A percentile compares a stretch with the other conserved stretches of the same genome.
phyloP scores from a whole-genome alignment of 495 filamentous ascomycete species.

The Xylaria intraflava region DNA sequence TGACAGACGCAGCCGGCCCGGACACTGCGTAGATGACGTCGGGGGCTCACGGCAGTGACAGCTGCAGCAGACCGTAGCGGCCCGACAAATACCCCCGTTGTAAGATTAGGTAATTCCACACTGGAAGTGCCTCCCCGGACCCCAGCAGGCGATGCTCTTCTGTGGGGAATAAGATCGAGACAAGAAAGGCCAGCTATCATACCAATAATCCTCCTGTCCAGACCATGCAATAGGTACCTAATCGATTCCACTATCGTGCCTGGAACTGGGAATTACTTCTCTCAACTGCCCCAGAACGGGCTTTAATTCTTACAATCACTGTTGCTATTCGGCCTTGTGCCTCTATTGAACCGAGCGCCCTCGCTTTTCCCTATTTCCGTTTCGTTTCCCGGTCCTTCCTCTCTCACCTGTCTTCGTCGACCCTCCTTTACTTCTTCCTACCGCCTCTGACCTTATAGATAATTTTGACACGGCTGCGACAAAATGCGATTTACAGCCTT shows the following conservation, averaged over 20 bases:
- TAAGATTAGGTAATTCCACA: too few species aligned
- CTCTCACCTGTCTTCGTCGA: not conserved
- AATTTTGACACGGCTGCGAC: not conserved
- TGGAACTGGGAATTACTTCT: slow-evolving; percentile 9
- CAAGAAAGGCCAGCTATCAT: slow-evolving; percentile 31
- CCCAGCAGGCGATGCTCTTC: too few species aligned
- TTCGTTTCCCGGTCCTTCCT: slow-evolving; percentile 5
- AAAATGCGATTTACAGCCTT: slow-evolving; percentile 46
- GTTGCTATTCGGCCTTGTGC: slow-evolving; percentile 10
- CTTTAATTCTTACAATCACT: not conserved
- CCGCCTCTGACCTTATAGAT: slow-evolving; percentile 4
- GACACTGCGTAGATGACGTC: too few species aligned
- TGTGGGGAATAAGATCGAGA: slow-evolving; percentile 21
- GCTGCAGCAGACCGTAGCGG: too few species aligned
- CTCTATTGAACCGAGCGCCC: slow-evolving; percentile 2
- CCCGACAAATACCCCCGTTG: too few species aligned
- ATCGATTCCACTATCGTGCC: not conserved
- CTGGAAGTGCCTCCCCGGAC: too few species aligned
- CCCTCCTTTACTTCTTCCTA: slow-evolving; percentile 1
- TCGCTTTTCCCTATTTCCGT: slow-evolving; percentile 6
- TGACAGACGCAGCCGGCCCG: too few species aligned
- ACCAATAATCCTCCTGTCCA: not conserved
- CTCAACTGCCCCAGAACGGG: slow-evolving; percentile 8
- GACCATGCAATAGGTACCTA: not conserved
- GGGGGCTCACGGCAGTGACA: too few species aligned